Conservation (phyloP, 371 early-diverging fungal species). For the Dichotomocladium elegans region DNA sequence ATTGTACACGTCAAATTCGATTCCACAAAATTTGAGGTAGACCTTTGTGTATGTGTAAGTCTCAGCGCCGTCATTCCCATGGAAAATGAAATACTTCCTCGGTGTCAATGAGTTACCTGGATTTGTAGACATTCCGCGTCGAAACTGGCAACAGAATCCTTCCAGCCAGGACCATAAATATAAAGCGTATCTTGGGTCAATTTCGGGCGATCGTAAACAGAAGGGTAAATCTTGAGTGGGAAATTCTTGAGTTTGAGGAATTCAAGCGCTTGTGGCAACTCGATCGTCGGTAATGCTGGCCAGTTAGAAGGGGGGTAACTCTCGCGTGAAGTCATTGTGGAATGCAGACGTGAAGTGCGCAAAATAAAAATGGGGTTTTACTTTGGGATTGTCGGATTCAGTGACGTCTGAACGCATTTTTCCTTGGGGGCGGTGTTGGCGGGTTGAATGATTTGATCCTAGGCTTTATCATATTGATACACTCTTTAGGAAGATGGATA, state of each 20-base stretch:
- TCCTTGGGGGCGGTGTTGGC: too few species aligned
- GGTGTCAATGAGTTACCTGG: slow-evolving; percentile 21
- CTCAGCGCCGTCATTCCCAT: neutral
- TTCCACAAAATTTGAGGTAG: slow-evolving; percentile 38
- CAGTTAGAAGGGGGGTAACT: slow-evolving; percentile 84
- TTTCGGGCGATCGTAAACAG: slow-evolving; percentile 32
- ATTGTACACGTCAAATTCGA: slow-evolving; percentile 27
- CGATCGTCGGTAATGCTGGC: slow-evolving; percentile 39
- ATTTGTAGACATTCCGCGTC: slow-evolving; percentile 42
- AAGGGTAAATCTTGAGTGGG: slow-evolving; percentile 38
- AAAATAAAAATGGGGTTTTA: too few species aligned
- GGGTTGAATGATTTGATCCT: too few species aligned
- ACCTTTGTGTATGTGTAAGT: slow-evolving; percentile 19
- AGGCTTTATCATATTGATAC: too few species aligned
- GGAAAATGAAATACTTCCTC: too few species aligned
- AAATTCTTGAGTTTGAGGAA: slow-evolving; percentile 43
- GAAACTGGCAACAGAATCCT: slow-evolving; percentile 31
- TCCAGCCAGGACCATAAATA: slow-evolving; percentile 46
- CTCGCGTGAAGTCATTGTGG: neutral
- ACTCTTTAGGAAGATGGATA: too few species aligned
- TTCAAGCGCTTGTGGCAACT: slow-evolving; percentile 37
- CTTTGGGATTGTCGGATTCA: too few species aligned
- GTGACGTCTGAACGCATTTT: too few species aligned
- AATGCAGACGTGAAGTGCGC: too few species aligned
- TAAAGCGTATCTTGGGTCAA: slow-evolving; percentile 34